Evolutionary conservation across 192 early-diverging fungal species (phyloP).

Genomic region (Gryganskiella cystojenkinii): DNA sequence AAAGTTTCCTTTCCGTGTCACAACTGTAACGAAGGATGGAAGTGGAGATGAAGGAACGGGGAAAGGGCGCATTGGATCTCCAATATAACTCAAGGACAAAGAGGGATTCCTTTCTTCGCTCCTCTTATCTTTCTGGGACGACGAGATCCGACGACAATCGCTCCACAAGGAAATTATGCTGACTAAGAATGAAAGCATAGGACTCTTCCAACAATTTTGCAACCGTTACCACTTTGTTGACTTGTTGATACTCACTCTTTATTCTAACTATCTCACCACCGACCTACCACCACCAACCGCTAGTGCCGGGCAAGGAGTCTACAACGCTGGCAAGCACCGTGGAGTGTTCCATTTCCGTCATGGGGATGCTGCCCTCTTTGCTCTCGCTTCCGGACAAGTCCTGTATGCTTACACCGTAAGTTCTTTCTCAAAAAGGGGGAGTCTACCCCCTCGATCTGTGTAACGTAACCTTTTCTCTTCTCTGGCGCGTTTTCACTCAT

Average conservation of each 20-base stretch:
- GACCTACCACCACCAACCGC: neutral
- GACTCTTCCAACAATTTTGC: neutral
- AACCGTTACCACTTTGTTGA: neutral
- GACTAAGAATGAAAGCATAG: constrained; percentile 20
- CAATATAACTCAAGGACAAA: neutral
- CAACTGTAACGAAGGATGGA: too few species aligned
- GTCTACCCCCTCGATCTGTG: too few species aligned
- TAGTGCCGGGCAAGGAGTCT: constrained; percentile 65
- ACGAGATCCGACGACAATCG: too few species aligned
- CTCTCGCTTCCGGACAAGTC: constrained; percentile 63
- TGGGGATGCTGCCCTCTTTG: constrained; percentile 66
- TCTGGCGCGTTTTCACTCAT: neutral
- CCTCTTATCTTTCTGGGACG: too few species aligned
- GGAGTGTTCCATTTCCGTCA: constrained; percentile 65
- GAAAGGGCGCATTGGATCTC: too few species aligned
- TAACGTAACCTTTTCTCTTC: neutral
- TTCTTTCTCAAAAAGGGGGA: neutral
- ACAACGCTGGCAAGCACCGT: constrained; percentile 64
- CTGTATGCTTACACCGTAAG: constrained; percentile 71
- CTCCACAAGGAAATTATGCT: constrained; percentile 1
- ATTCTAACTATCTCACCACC: neutral
- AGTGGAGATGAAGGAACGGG: too few species aligned
- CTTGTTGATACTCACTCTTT: neutral
- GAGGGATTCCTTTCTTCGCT: too few species aligned
- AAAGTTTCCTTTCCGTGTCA: neutral